These are phyloP conservation scores for Monilinia laxa DNA, from an alignment of 2,329 filamentous ascomycete genomes.

Conservation along the genomic window DNA sequence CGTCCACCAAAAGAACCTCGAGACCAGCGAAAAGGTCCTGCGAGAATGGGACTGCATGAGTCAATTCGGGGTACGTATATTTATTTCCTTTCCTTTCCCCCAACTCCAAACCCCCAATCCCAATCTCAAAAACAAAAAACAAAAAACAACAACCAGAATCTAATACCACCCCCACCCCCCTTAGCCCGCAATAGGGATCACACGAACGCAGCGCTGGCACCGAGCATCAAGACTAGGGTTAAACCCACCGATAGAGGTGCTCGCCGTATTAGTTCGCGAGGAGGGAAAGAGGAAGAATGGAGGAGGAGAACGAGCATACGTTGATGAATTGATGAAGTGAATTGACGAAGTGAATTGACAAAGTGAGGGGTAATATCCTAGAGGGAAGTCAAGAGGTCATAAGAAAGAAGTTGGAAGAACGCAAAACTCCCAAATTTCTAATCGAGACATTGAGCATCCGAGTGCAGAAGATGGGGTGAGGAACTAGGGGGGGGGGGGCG, in stretches of 20 bases:
- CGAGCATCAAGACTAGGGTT: constrained; percentile 79
- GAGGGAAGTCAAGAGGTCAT: too few species aligned
- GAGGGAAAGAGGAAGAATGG: constrained; percentile 50
- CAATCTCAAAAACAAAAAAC: neutral
- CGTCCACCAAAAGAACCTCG: constrained; percentile 75
- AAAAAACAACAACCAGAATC: neutral
- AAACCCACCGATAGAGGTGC: constrained; percentile 84
- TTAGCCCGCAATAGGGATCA: constrained; percentile 84
- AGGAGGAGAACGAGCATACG: constrained; percentile 65
- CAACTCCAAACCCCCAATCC: neutral
- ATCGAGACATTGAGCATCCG: constrained; percentile 24
- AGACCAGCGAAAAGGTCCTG: constrained; percentile 77
- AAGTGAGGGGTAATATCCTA: too few species aligned
- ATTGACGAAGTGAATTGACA: too few species aligned
- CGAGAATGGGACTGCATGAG: constrained; percentile 89
- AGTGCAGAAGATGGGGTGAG: constrained; percentile 32
- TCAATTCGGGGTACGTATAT: constrained; percentile 80
- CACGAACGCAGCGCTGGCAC: constrained; percentile 81
- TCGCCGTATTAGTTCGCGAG: constrained; percentile 63
- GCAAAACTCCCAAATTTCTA: too few species aligned
- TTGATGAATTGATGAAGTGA: constrained; percentile 67
- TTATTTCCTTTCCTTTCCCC: neutral
- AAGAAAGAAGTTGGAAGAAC: too few species aligned
- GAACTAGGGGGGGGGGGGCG: neutral
- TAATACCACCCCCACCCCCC: neutral